Evolutionary conservation across 2,329 filamentous ascomycete genomes (phyloP).

Genomic region (Thelonectria blattea): DNA sequence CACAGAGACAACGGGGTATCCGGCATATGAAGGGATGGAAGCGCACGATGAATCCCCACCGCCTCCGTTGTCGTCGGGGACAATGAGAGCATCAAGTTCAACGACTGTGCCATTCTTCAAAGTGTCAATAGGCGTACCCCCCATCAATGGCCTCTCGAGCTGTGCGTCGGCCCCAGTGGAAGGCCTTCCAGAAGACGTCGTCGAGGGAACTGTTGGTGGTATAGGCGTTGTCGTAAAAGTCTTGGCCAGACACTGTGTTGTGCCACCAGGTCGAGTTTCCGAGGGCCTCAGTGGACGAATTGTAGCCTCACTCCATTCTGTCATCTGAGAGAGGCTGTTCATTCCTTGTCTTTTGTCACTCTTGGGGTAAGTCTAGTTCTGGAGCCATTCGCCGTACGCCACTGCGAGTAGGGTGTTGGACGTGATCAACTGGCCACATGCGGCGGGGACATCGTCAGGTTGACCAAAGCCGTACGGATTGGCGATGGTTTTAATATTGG

Average conservation of each 20-base stretch:
- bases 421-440: constrained; percentile 19
- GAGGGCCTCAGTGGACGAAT: constrained; percentile 22
- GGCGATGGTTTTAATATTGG: constrained; percentile 6
- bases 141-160: constrained; percentile 8
- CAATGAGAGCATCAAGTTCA: constrained; percentile 12
- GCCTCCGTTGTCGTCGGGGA: constrained; percentile 11
- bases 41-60: constrained; percentile 6
- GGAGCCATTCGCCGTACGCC: constrained; percentile 29
- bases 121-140: not conserved
- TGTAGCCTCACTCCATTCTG: constrained; percentile 29
- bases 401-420: constrained; percentile 29
- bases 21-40: constrained; percentile 16
- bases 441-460: constrained; percentile 8
- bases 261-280: constrained; percentile 30
- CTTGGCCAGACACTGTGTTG: constrained; percentile 21
- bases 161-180: constrained; percentile 13
- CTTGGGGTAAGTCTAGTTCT: constrained; percentile 23
- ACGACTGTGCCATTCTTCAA: constrained; percentile 12
- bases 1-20: constrained; percentile 15
- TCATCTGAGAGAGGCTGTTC: constrained; percentile 24
- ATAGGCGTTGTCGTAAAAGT: constrained; percentile 19
- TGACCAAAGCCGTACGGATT: constrained; percentile 24
- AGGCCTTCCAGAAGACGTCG: constrained; percentile 13
- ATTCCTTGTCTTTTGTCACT: constrained; percentile 24
- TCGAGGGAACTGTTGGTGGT: constrained; percentile 14